Evolutionary conservation across 202 grass and related monocot species (phyloP).

Genomic region (Dendrocalamus latiflorus): DNA sequence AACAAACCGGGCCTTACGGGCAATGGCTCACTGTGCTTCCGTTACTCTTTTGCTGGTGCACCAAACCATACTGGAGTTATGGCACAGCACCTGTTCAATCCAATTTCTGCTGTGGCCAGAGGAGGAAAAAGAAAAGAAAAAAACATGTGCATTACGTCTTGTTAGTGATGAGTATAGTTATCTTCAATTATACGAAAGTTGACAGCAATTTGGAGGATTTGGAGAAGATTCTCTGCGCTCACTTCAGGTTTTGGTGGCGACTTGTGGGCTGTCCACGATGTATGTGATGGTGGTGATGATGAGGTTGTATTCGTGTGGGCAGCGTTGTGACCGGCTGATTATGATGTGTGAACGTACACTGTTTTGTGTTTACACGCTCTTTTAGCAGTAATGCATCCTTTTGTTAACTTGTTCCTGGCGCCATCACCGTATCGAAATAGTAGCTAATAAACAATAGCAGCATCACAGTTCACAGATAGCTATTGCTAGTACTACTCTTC

Average conservation of each 20-base stretch:
- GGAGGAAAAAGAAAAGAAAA: neutral
- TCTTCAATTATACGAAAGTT: neutral
- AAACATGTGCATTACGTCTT: neutral
- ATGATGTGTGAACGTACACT: conserved; percentile 28
- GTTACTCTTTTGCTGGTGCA: conserved; percentile 37
- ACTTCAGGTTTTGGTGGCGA: neutral
- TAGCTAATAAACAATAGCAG: neutral
- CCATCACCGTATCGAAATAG: conserved; percentile 20
- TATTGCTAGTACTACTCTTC: neutral
- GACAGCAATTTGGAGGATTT: neutral
- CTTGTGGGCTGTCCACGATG: conserved; percentile 27
- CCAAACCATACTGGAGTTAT: conserved; percentile 19
- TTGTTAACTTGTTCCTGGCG: neutral
- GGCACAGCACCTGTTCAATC: neutral
- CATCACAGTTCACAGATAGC: neutral
- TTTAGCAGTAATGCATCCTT: neutral
- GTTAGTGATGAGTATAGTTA: neutral
- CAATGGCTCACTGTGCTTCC: neutral
- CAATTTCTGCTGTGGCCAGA: neutral
- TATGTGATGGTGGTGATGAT: neutral
- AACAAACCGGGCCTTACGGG: neutral
- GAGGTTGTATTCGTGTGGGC: conserved; percentile 29
- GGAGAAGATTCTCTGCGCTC: neutral
- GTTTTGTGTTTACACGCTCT: neutral
- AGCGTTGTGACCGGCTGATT: neutral